These are phyloP conservation scores for Rhodotorula toruloides DNA, from an alignment of 768 basidiomycete species.

Conservation along the genomic window DNA sequence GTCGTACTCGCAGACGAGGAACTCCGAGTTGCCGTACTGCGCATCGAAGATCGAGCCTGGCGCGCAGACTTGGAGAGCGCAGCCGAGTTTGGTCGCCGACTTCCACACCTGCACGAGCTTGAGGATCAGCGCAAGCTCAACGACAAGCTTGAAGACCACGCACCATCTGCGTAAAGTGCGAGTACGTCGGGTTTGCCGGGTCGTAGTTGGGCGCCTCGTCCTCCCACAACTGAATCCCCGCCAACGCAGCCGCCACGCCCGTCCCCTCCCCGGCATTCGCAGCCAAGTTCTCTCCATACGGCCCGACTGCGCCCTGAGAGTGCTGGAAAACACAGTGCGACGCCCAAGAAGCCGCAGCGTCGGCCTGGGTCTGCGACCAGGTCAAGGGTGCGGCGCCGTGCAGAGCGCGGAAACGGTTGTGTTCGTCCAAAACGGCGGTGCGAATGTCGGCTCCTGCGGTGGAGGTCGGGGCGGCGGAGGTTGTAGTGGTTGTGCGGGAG, in stretches of 20 bases:
- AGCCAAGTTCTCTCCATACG: slow-evolving; percentile 67
- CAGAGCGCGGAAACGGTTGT: slow-evolving; percentile 60
- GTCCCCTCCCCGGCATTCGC: slow-evolving; percentile 58
- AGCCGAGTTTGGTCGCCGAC: slow-evolving; percentile 23
- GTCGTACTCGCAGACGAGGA: slow-evolving; percentile 31
- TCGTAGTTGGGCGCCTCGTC: slow-evolving; percentile 60
- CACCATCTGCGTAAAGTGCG: slow-evolving; percentile 29
- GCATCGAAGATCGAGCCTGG: slow-evolving; percentile 25
- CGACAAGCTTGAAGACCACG: neutral
- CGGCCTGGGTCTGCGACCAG: slow-evolving; percentile 61
- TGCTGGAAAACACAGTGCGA: slow-evolving; percentile 64
- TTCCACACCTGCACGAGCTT: slow-evolving; percentile 14
- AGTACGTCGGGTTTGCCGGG: slow-evolving; percentile 20
- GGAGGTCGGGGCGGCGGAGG: neutral
- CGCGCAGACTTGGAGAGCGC: slow-evolving; percentile 11
- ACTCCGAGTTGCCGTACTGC: slow-evolving; percentile 15
- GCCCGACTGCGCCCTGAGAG: slow-evolving; percentile 59
- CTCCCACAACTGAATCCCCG: slow-evolving; percentile 58
- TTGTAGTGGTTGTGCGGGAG: neutral
- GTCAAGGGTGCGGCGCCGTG: slow-evolving; percentile 62
- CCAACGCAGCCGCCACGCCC: neutral
- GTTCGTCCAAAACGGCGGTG: slow-evolving; percentile 50
- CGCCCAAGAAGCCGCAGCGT: slow-evolving; percentile 67
- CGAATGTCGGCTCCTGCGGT: slow-evolving; percentile 5
- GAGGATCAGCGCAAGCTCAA: neutral